Conservation (phyloP, 2,329 filamentous ascomycete species). For the Diaporthe sp. region DNA sequence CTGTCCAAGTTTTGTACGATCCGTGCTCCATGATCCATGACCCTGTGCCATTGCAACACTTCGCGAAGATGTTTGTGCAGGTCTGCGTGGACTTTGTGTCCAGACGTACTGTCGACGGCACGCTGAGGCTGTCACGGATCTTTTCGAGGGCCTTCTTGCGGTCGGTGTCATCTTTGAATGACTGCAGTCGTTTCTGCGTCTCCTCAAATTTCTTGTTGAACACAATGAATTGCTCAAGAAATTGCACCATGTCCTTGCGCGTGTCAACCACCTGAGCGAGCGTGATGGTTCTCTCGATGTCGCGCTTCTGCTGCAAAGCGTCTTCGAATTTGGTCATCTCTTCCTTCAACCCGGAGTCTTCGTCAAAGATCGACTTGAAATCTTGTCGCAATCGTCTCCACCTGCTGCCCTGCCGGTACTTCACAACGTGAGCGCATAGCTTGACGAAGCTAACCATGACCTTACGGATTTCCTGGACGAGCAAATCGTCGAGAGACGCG, state of each 20-base stretch:
- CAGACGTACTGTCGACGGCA: constrained; percentile 43
- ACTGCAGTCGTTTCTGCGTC: constrained; percentile 42
- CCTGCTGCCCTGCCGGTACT: constrained; percentile 47
- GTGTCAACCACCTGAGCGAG: constrained; percentile 30
- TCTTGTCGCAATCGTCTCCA: constrained; percentile 39
- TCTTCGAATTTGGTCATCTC: constrained; percentile 45
- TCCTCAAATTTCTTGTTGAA: constrained; percentile 42
- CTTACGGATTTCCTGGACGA: constrained; percentile 42
- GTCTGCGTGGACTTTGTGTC: constrained; percentile 46
- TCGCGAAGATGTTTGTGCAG: constrained; percentile 42
- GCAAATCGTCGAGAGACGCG: neutral
- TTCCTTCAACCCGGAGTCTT: constrained; percentile 42
- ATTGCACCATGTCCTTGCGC: neutral
- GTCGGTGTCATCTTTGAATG: constrained; percentile 43
- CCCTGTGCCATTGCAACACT: constrained; percentile 37
- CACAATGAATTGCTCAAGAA: constrained; percentile 32
- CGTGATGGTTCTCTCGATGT: constrained; percentile 47
- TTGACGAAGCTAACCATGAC: constrained; percentile 48
- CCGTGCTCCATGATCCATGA: constrained; percentile 20
- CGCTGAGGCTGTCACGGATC: constrained; percentile 43
- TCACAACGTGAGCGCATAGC: constrained; percentile 48
- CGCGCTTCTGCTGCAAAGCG: constrained; percentile 43
- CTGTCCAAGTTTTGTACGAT: constrained; percentile 8
- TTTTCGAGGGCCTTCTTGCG: constrained; percentile 44
- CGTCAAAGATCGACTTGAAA: constrained; percentile 43